Base-by-base conservation (phyloP, 805 yeast species). In the Saccharomycopsis capsularis region DNA sequence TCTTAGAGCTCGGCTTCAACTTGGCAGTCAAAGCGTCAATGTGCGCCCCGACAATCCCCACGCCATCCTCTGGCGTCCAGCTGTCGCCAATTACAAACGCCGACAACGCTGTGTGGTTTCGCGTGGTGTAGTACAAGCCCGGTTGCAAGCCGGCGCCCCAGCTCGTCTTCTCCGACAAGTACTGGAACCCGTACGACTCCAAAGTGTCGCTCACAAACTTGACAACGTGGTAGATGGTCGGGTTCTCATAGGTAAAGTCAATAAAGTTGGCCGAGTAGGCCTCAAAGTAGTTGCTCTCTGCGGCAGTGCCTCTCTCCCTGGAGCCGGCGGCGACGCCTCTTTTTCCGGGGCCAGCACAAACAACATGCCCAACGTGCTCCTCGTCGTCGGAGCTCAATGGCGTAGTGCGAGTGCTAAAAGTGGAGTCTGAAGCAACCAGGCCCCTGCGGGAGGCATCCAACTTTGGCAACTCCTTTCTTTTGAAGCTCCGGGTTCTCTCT, bases 181-280 rank as follows among this genome's bases (percentile, higher is more conserved):
- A 81, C 11, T 59, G 66, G 66, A 85, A 87, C 2, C 95, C 95
- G 37, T 75, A 71, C 3, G 65, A 64, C 42, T 70, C 73, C 51
- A 86, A 67, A 49, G 71, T 60, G 30, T 65, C 58, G 39, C 76
- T 61, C 51, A 84, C 72, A 58, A 68, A 65, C 35, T 72, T 62
- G 15, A 83, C 80, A 23, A 81, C 89, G 60, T 86, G 95, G 68
- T 66, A 85, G 36, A 79, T 79, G 16, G 95, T 85, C 43, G 95
- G 95, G 57, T 76, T 76, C 32, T 71, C 67, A 61, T 80, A 79
- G 44, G 88, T 83, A 68, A 86, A 86, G 55, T 79, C 78, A 51
- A 85, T 73, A 65, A 82, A 85, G 40, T 74, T 70, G n/a, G 75
- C 62, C 24, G 74, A 59, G 47, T 64, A 67, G 27, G 58, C 54